Base-by-base conservation (phyloP, 352 stramenopile genomes). In the Phytopythium oedochilum region DNA sequence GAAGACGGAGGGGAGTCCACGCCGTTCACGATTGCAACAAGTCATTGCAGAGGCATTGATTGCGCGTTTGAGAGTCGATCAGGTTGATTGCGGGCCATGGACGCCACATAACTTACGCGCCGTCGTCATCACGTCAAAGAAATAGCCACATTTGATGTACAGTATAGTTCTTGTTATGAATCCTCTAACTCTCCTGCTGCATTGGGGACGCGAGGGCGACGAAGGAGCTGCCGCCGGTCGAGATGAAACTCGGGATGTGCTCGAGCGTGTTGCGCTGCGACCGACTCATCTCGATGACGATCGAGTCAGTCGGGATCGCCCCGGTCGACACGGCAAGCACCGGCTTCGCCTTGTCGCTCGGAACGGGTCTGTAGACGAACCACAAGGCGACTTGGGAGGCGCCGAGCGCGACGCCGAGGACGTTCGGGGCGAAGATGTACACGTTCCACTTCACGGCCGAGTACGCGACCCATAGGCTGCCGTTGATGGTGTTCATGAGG, bases 381-480 rank as follows among this genome's bases (percentile, higher is more conserved):
- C 74, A 86, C 12, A 86, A 58, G 23, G 64, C 34, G 29, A 83
- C 44, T 26, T 86, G 75, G 6, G 60, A 59, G 17, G 64, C 36
- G 40, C 75, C 73, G 2, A 86, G 55, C 35, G 64, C 57, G 14
- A 61, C 73, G 5, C 74, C 76, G 35, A 80, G 66, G 12, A 69
- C 63, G 22, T 69, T 81, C 15, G 70, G 68, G 4, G 58, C 66
- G 18, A 80, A 56, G 31, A 83, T 67, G 40, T 70, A 73, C 29
- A 61, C 64, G 49, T 86, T 69, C 34, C 64, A 55, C 26, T 76
- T 64, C 0, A 68, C 66, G 22, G 71, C 57, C 1, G 69, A 66
- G 45, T 83, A 86, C 0, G 68, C 54, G 28, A 75, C 61, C 75
- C 75, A 86, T 0, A 79, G 63, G 32, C 66, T 55, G 23, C 78